Conservation (phyloP, 108 stramenopile species). For the Pseudonitzschia pungens region DNA sequence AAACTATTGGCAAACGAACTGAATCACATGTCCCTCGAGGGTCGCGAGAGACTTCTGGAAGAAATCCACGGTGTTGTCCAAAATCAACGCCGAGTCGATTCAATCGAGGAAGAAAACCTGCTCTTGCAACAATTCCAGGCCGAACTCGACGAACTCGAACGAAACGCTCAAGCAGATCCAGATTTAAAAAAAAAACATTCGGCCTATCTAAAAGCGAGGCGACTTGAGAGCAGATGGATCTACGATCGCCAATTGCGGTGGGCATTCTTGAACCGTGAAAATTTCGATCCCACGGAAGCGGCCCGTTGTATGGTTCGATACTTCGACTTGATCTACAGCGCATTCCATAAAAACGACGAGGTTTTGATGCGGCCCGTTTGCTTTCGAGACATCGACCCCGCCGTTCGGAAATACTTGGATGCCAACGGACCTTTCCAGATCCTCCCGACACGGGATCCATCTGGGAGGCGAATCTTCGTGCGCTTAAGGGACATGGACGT, state of each 20-base stretch:
- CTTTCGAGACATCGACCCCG: neutral
- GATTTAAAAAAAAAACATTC: neutral
- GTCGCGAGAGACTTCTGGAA: neutral
- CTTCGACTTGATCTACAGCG: neutral
- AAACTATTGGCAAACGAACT: constrained; percentile 16
- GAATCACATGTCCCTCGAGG: constrained; percentile 4
- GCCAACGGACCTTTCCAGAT: constrained; percentile 10
- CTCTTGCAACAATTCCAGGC: neutral
- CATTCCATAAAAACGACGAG: neutral
- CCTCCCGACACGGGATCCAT: constrained; percentile 26
- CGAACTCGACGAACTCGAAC: neutral
- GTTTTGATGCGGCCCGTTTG: neutral
- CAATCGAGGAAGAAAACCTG: too few species aligned
- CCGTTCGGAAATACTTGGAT: neutral
- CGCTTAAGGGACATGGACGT: neutral
- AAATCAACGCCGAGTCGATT: too few species aligned
- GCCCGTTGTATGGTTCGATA: neutral
- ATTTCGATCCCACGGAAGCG: neutral
- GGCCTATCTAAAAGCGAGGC: neutral
- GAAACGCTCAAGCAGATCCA: neutral
- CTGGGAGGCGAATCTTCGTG: constrained; percentile 23
- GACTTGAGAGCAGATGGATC: neutral
- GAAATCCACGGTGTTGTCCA: constrained; percentile 29
- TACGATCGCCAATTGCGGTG: neutral
- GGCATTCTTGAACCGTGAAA: neutral